These are phyloP conservation scores for Neurospora sp. DNA, from an alignment of 495 filamentous ascomycete species.

Conservation along the genomic window DNA sequence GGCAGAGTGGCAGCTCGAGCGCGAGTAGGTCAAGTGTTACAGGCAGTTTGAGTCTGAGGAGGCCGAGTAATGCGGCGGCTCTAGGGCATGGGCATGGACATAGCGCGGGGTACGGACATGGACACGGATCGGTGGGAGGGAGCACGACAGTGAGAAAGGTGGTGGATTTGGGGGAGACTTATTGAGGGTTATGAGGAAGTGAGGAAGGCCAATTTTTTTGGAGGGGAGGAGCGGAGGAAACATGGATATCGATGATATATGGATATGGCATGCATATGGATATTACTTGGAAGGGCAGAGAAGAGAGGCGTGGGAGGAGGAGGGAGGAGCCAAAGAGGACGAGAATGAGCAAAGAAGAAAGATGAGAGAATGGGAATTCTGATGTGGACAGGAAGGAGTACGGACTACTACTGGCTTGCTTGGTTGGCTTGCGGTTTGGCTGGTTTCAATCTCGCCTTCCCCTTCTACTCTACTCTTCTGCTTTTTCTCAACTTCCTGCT, in stretches of 20 bases:
- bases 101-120: not conserved
- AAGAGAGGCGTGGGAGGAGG: not conserved
- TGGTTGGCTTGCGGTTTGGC: not conserved
- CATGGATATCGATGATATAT: not conserved
- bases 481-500: not conserved
- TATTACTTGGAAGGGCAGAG: not conserved
- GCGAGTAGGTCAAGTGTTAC: conserved; percentile 19
- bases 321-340: not conserved
- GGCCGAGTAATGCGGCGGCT: conserved; percentile 1
- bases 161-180: conserved; percentile 40
- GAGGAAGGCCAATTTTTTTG: not conserved
- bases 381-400: not conserved
- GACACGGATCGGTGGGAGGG: not conserved
- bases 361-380: not conserved
- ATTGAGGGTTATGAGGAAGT: conserved; percentile 14
- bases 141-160: conserved; percentile 17
- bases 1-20: conserved; percentile 42
- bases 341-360: not conserved
- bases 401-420: not conserved
- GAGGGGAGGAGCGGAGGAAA: not conserved
- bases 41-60: conserved; percentile 34
- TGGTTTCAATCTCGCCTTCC: not conserved
- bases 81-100: not conserved
- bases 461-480: not conserved
- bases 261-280: not conserved